Conservation (phyloP, 169 alveolate species). For the Amoebophrya sp. region DNA sequence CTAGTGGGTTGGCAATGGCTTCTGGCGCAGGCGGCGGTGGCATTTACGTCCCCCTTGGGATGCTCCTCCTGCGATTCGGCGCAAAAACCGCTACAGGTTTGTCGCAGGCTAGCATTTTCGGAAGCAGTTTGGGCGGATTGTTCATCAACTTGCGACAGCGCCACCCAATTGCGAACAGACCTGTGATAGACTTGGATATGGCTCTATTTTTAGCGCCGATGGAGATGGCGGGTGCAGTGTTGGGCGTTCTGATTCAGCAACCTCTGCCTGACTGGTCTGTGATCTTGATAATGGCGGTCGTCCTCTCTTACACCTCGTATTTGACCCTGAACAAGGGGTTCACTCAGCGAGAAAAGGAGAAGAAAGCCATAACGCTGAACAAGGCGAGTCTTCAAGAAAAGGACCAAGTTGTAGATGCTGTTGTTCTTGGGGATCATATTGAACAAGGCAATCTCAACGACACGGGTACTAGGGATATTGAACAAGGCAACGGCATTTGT, state of each 20-base stretch:
- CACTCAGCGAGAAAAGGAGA: too few relatives aligned
- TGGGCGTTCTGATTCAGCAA: constrained; percentile 37
- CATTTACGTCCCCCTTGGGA: constrained; percentile 42
- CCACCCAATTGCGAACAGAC: constrained; percentile 44
- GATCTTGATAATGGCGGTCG: constrained; percentile 23
- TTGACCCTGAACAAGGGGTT: constrained; percentile 25
- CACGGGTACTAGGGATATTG: too few relatives aligned
- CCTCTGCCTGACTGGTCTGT: constrained; percentile 45
- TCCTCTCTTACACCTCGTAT: neutral
- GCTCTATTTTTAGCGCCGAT: constrained; percentile 45
- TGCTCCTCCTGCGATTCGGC: constrained; percentile 41
- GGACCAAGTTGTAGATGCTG: too few relatives aligned
- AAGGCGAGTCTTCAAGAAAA: too few relatives aligned
- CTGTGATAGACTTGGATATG: constrained; percentile 45
- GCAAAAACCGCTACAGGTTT: constrained; percentile 41
- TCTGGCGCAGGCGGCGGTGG: constrained; percentile 46
- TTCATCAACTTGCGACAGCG: constrained; percentile 33
- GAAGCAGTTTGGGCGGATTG: constrained; percentile 43
- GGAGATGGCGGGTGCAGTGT: constrained; percentile 46
- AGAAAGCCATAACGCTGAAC: too few relatives aligned
- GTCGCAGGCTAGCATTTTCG: constrained; percentile 44
- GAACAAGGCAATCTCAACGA: too few relatives aligned
- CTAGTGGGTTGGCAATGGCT: neutral
- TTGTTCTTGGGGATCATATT: too few relatives aligned
- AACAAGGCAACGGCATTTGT: too few relatives aligned